These are phyloP conservation scores for Tricholoma bakamatsutake DNA, from an alignment of 768 basidiomycete genomes.

Conservation along the genomic window DNA sequence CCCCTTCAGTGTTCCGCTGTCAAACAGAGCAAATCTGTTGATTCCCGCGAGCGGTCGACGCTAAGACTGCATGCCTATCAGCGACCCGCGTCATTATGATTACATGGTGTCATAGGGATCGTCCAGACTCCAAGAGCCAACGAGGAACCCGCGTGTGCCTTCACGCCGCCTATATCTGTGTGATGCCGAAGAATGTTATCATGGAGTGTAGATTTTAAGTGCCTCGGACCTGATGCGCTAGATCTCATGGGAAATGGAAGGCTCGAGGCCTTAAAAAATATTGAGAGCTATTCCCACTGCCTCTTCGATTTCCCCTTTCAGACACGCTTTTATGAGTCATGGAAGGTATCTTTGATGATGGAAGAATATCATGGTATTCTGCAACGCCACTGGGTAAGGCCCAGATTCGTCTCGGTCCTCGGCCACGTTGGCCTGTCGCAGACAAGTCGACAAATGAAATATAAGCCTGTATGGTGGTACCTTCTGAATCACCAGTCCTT, in stretches of 20 bases:
- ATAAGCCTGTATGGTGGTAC: not conserved
- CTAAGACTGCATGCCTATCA: not conserved
- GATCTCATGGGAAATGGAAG: not conserved
- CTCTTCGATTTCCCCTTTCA: not conserved
- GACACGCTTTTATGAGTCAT: not conserved
- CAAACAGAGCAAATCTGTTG: not conserved
- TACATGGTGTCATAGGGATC: not conserved
- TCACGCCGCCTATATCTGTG: not conserved
- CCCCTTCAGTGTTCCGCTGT: not conserved
- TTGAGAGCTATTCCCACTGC: not conserved
- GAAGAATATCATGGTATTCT: not conserved
- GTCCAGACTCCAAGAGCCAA: not conserved
- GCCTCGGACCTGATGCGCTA: not conserved
- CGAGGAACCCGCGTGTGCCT: not conserved
- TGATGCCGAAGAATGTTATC: not conserved
- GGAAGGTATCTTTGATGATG: not conserved
- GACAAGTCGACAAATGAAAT: not conserved
- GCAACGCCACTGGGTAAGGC: not conserved
- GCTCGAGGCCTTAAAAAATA: not conserved
- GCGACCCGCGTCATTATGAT: not conserved
- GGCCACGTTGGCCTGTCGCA: not conserved
- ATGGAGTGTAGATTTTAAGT: not conserved
- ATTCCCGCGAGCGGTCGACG: not conserved
- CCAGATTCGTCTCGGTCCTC: not conserved
- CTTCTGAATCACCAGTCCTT: not conserved